phyloP scores from a whole-genome alignment of 2,329 filamentous ascomycete species.

The Camillea tinctor region DNA sequence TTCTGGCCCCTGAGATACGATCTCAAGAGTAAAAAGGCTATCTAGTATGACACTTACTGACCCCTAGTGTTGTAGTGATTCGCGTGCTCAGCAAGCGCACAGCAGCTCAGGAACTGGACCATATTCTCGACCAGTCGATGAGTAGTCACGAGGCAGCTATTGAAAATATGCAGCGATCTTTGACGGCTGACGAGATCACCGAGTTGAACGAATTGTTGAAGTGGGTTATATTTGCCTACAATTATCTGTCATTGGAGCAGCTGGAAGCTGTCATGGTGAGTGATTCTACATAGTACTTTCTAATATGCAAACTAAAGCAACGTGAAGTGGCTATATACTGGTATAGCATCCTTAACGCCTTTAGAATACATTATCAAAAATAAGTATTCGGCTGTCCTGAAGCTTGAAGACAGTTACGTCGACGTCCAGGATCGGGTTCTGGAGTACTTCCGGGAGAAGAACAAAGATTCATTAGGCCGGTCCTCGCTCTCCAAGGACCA shows the following conservation, averaged over 20 bases:
- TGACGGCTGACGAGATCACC: conserved; percentile 21
- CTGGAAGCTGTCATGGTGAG: conserved; percentile 28
- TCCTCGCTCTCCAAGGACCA: conserved; percentile 11
- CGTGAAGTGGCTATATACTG: conserved; percentile 21
- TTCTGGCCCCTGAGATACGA: too few relatives aligned
- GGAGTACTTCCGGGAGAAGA: conserved; percentile 18
- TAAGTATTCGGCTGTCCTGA: conserved; percentile 24
- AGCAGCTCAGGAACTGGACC: conserved; percentile 15
- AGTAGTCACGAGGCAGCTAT: conserved; percentile 25
- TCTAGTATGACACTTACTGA: too few relatives aligned
- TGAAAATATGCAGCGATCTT: conserved; percentile 22
- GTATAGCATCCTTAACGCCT: conserved; percentile 19
- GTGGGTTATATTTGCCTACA: conserved; percentile 22
- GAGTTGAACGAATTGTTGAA: conserved; percentile 29
- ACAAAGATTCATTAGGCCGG: conserved; percentile 4
- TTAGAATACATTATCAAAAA: conserved; percentile 24
- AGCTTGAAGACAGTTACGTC: conserved; percentile 16
- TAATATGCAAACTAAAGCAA: conserved; percentile 1
- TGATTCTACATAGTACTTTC: neutral
- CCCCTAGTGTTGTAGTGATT: too few relatives aligned
- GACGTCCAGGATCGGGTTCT: conserved; percentile 17
- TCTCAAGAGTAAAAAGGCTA: too few relatives aligned
- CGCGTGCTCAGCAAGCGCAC: conserved; percentile 19
- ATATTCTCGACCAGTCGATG: conserved; percentile 18
- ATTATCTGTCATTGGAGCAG: conserved; percentile 13